Evolutionary conservation across 805 yeast genomes (phyloP).

Genomic region (Isabelozyma gotoi): DNA sequence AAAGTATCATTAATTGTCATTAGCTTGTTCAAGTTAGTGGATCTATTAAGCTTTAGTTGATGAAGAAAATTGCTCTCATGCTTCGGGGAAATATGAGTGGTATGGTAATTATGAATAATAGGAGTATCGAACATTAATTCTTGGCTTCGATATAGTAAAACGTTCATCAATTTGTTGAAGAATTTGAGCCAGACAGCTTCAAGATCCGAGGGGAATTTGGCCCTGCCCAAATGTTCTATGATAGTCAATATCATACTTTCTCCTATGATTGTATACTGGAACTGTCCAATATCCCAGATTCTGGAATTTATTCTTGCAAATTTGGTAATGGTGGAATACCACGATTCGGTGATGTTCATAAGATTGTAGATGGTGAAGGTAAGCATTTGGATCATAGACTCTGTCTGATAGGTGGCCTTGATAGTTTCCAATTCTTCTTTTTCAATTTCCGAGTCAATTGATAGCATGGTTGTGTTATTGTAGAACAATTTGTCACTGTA

Average conservation of each 20-base stretch:
- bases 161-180: conserved; percentile 4
- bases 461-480: neutral
- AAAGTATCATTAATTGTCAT: neutral
- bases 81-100: neutral
- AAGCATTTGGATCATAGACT: conserved; percentile 14
- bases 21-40: neutral
- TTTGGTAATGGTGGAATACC: conserved; percentile 8
- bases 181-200: conserved; percentile 10
- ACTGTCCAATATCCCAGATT: conserved; percentile 12
- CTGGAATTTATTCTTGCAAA: conserved; percentile 14
- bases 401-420: conserved; percentile 13
- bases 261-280: conserved; percentile 16
- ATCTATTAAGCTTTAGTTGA: neutral
- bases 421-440: conserved; percentile 5
- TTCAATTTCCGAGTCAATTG: neutral
- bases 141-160: conserved; percentile 1
- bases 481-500: neutral
- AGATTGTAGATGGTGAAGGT: conserved; percentile 12
- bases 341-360: conserved; percentile 5
- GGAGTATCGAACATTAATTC: conserved; percentile 8
- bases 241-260: conserved; percentile 14
- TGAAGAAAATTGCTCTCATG: neutral
- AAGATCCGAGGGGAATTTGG: conserved; percentile 6
- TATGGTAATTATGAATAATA: neutral
- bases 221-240: conserved; percentile 6